Percentiles rank a stretch among this genome's conserved stretches.
These are phyloP conservation scores for Eragrostis curvula DNA, from an alignment of 176 grass and related monocot species.

Conservation along the genomic window DNA sequence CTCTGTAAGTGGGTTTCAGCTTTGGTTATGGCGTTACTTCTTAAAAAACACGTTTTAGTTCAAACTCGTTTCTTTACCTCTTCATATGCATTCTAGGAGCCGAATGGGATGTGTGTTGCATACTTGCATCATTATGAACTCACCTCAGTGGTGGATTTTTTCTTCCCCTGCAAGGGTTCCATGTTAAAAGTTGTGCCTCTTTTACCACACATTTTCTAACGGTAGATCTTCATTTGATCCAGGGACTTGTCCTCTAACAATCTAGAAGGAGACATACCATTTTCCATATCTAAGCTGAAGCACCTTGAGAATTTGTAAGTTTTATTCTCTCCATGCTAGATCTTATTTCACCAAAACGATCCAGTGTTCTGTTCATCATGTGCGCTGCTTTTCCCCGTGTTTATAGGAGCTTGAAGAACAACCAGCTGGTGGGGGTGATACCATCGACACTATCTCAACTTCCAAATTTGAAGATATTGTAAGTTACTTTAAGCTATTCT, in stretches of 20 bases:
- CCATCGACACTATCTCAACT: conserved; percentile 92
- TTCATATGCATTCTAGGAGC: background rate
- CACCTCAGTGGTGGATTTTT: background rate
- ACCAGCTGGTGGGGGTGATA: conserved; percentile 74
- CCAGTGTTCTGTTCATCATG: background rate
- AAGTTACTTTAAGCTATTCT: conserved; percentile 28
- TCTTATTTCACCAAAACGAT: background rate
- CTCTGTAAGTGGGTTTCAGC: conserved; percentile 60
- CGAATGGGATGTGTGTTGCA: background rate
- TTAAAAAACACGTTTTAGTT: background rate
- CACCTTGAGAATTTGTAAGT: conserved; percentile 82
- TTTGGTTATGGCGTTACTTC: background rate
- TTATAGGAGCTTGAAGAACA: conserved; percentile 90
- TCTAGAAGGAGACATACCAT: conserved; percentile 89
- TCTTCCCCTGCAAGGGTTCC: background rate
- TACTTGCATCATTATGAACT: background rate
- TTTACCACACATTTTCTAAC: background rate
- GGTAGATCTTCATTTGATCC: background rate
- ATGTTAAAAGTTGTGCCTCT: background rate
- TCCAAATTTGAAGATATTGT: conserved; percentile 95
- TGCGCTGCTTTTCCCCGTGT: background rate
- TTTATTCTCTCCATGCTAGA: conserved; percentile 6
- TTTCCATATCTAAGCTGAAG: conserved; percentile 96
- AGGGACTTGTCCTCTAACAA: conserved; percentile 95
- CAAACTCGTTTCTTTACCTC: background rate